Conservation (phyloP, 345 rosid species). For the Pistacia integerrima region DNA sequence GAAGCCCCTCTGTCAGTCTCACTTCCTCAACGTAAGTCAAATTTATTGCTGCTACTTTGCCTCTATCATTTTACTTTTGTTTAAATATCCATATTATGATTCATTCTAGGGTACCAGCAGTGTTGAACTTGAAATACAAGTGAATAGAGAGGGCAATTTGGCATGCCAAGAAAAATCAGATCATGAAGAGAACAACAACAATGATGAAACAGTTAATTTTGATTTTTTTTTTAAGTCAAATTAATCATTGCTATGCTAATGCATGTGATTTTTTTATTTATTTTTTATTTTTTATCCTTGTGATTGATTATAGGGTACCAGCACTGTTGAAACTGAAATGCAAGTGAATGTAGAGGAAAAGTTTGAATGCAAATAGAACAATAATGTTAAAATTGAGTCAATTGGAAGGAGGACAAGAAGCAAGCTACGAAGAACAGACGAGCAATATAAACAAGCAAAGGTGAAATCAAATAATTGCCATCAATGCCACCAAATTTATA, state of each 20-base stretch:
- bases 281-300: background rate
- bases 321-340: background rate
- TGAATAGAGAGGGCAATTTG: conserved; percentile 12
- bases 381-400: background rate
- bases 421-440: background rate
- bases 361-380: background rate
- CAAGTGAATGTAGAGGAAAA: conserved; percentile 24
- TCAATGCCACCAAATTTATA: background rate
- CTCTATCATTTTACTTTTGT: no score
- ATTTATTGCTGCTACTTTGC: no score
- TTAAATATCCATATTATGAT: no score
- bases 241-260: no score
- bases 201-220: background rate
- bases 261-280: background rate
- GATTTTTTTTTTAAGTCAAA: background rate
- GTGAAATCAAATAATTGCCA: background rate
- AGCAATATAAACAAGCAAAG: background rate
- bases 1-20: background rate
- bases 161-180: background rate
- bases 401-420: background rate
- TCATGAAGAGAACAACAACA: no score
- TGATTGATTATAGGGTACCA: conserved; percentile 8
- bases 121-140: no score
- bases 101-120: no score
- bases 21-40: background rate